Base-by-base conservation (phyloP, 176 grass and related monocot species). In the Carex parvula region DNA sequence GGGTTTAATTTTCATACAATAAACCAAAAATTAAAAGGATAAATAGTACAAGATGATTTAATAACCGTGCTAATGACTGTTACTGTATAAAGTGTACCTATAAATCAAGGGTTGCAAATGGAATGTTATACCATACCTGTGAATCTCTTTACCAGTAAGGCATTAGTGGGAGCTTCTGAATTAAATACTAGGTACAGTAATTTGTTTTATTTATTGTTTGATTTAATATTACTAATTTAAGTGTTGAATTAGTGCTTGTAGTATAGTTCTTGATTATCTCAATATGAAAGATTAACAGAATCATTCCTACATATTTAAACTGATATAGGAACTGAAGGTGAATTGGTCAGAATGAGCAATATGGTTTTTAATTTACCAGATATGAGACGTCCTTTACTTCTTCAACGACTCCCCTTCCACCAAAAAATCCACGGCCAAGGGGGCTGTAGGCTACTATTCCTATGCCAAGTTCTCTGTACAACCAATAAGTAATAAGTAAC, bases 361-460 rank as follows among this genome's bases (percentile, higher is more conserved):
- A 4, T 64, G 7, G 39, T 60, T 13, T 87, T 24, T 79, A 8
- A 1, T 13, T 71, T 89, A 97, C 91, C 94, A 92, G 61, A 55
- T 12, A 68, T 55, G 86, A 83, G 77, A 87, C 56, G 81, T 86
- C 79, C 76, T 88, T 70, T 32, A 97, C 56, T 67, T 87, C 64
- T 24, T 89, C 67, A 60, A 44, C 70, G 6, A 92, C 88, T 84
- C 84, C 90, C 87, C 83, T 94, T 56, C 94, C 94, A 4, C 81
- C 89, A 7, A 97, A 94, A 79, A 94, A 94, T 2, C 95, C 92
- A 1, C 87, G 90, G 10, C 85, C 95, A 17, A 97, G 90, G 24
- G 94, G 94, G 64, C 94, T 94, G 79, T 97, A 97, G 37, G 92
- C 61, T 84, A 97, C 90, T 82, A 97, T 91, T 82, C 92, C 95